phyloP scores from a whole-genome alignment of 1,139 yeast genomes.

The Nadsonia commutata region DNA sequence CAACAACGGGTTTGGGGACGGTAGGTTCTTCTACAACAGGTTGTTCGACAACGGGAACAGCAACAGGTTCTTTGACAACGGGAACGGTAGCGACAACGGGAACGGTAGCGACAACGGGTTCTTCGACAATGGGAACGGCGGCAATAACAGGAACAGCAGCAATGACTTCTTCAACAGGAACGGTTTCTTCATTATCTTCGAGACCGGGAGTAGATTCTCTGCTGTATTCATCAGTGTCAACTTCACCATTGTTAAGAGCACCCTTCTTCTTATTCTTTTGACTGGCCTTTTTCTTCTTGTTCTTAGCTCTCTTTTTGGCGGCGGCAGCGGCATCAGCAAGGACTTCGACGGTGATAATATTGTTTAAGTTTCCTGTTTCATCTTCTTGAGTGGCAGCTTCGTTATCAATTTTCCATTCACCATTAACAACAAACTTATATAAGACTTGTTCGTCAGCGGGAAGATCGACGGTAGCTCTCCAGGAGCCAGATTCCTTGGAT shows the following conservation, averaged over 20 bases:
- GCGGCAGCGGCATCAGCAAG: constrained; percentile 10
- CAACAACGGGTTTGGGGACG: constrained; percentile 6
- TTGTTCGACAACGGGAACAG: constrained; percentile 6
- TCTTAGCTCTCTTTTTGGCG: constrained; percentile 5
- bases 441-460: constrained; percentile 40
- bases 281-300: not conserved
- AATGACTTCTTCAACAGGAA: constrained; percentile 1
- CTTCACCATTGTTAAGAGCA: not conserved
- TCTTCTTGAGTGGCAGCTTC: constrained; percentile 33
- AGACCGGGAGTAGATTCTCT: not conserved
- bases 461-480: not conserved
- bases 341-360: constrained; percentile 31
- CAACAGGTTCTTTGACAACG: constrained; percentile 1
- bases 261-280: not conserved
- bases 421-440: constrained; percentile 63
- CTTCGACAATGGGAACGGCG: constrained; percentile 1
- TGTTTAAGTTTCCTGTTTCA: constrained; percentile 46
- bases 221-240: not conserved
- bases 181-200: constrained; percentile 1
- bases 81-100: constrained; percentile 4
- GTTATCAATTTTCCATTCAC: constrained; percentile 44
- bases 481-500: not conserved
- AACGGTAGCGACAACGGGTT: constrained; percentile 1
- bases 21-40: constrained; percentile 6
- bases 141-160: not conserved